Percentiles rank a stretch among this genome's conserved stretches.
phyloP scores from a whole-genome alignment of 345 rosid genomes.

The Capsella bursapastoris region DNA sequence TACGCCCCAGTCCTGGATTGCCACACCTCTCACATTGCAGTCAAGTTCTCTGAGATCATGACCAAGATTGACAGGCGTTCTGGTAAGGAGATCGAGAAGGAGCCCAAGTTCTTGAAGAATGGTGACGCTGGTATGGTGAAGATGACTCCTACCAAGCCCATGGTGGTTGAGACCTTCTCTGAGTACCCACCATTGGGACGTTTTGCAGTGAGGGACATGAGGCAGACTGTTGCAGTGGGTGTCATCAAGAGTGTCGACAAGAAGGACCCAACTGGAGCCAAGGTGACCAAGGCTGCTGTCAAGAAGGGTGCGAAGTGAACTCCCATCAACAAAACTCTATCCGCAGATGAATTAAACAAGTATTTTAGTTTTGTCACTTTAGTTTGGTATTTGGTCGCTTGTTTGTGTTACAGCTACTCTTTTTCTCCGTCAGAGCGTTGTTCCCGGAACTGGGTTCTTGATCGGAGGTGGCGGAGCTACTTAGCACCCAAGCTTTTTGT shows the following conservation, averaged over 20 bases:
- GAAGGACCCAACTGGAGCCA: conserved; percentile 81
- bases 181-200: conserved; percentile 82
- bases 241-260: conserved; percentile 86
- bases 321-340: neutral
- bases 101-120: conserved; percentile 82
- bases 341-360: neutral
- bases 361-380: neutral
- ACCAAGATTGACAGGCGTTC: conserved; percentile 78
- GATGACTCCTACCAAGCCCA: conserved; percentile 91
- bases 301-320: conserved; percentile 82
- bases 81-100: conserved; percentile 87
- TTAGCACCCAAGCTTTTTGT: neutral
- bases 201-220: conserved; percentile 88
- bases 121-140: conserved; percentile 82
- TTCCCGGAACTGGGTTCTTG: conserved; percentile 44
- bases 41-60: conserved; percentile 68
- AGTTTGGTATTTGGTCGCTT: neutral
- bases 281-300: conserved; percentile 83
- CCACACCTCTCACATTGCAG: conserved; percentile 88
- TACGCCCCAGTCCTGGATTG: conserved; percentile 88
- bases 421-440: conserved; percentile 4
- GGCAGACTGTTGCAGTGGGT: conserved; percentile 78
- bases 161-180: conserved; percentile 88
- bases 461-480: conserved; percentile 38
- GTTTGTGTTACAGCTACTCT: neutral